Base-by-base conservation (phyloP, 148 eudicot genomes). In the Rhododendron mucronatum region DNA sequence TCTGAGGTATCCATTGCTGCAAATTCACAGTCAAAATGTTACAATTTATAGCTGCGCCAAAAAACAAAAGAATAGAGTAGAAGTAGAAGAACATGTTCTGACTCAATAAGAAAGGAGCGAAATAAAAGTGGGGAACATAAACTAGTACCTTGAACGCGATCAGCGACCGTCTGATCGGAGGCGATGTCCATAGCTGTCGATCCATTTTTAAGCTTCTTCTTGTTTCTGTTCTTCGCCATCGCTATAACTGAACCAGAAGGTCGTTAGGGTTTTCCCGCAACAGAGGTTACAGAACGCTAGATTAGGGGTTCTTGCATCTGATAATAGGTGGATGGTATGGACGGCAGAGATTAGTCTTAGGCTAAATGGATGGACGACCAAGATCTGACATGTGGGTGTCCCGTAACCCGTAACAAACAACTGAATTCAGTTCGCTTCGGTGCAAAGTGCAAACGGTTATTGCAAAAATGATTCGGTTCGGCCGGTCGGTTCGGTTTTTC, bases 161-260 rank as follows among this genome's bases (percentile, higher is more conserved):
- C 89, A 3, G 85, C 74, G 28, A 73, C 73, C 26, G 86, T 73
- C 13, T 35, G 44, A 21, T 89, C 90, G 53, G 85, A 73, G 78
- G 88, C 30, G 78, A 88, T 86, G 16, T 90, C 95, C 95, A 92
- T 94, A 15, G 91, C 85, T 45, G 88, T 53, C 45, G 87, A 76
- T 26, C 37, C 93, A 74, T 84, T 87, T 51, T 85, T 91, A 84
- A 87, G 47, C 78, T 79, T 90, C 89, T 90, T 93, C 83, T 92
- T 94, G 91, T 90, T 93, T 45, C 95, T 90, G 85, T 92, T 94
- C 87, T 94, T 94, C 88, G 94, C 94, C 97, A 94, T 94, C 41
- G 28, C n/a, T 30, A 12, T 41, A 51, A 5, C 44, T 18, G 76
- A 13, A 61, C 48, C n/a, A 26, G 51, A 23, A 7, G 15, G 8